Evolutionary conservation across 352 stramenopile species (phyloP).

Genomic region (Pythium pyrilobum): DNA sequence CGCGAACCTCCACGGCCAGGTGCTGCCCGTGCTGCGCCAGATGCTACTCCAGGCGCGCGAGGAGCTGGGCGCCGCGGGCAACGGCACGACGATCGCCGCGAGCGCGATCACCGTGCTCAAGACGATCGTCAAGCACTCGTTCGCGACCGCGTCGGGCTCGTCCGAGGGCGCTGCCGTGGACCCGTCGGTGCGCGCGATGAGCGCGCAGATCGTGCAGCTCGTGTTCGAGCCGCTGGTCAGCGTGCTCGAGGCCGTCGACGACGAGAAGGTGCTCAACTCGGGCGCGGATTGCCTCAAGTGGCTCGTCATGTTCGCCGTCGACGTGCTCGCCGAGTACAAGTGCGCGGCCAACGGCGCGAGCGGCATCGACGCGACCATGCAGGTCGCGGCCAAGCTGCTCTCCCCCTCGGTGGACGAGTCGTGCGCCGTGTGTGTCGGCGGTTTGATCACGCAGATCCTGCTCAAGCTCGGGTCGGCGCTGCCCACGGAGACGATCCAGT

Average conservation of each 20-base stretch:
- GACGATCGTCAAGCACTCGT: conserved; percentile 67
- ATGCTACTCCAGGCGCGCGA: conserved; percentile 52
- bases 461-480: conserved; percentile 58
- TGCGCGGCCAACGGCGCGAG: conserved; percentile 29
- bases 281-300: conserved; percentile 81
- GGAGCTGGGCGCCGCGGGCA: conserved; percentile 45
- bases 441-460: conserved; percentile 77
- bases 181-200: conserved; percentile 38
- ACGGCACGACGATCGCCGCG: conserved; percentile 49
- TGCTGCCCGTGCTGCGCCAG: conserved; percentile 48
- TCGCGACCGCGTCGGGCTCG: conserved; percentile 31
- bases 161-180: conserved; percentile 19
- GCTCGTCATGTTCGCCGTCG: conserved; percentile 74
- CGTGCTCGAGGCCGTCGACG: conserved; percentile 53
- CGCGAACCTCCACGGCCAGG: conserved; percentile 51
- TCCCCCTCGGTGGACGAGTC: conserved; percentile 62
- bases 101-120: conserved; percentile 71
- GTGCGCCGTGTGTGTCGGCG: conserved; percentile 64
- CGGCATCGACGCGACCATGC: conserved; percentile 65
- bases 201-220: conserved; percentile 56
- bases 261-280: conserved; percentile 72
- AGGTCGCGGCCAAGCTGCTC: conserved; percentile 63
- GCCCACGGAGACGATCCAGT: conserved; percentile 60
- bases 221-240: conserved; percentile 69
- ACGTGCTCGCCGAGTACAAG: conserved; percentile 50